Base-by-base conservation (phyloP, 2,329 filamentous ascomycete species). In the Tolypocladium album region DNA sequence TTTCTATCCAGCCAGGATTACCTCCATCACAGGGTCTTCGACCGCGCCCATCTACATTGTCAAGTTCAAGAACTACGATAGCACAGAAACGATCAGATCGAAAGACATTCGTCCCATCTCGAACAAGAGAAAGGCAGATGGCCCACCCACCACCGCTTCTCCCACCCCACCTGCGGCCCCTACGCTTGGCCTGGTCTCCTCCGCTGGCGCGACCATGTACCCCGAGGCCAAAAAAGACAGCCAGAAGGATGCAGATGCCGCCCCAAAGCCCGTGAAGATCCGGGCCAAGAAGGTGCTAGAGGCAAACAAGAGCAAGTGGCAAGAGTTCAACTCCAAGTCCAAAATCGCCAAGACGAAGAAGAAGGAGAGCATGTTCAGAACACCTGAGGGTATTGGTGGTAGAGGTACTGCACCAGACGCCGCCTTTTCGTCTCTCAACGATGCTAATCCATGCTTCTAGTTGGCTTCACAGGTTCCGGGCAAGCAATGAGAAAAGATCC, bases 301-400 rank as follows among this genome's bases (percentile, higher is more conserved):
- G 77, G 89, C 87, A 64, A 88, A 89, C 69, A 96, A 96, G 79
- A 89, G 78, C 69, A 96, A 94, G 71, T 99, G 94, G 94, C 89
- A 97, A 71, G 90, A 95, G 64, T 99, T 96, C 74, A 89, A 86
- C 65, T 80, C 82, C 69, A 96, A 95, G 73, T 83, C 81, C 55
- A 92, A 90, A 70, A 78, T 85, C 64, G 84, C 79, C 64, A 88
- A 88, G 72, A 65, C 76, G 5, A 75, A 77, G 50, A 93, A 93
- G 78, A 96, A 96, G 76, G 90, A 96, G 56, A 96, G 91, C 80
- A 97, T 97, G 92, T 97, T 97, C 73, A 87, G 92, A 55, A 97
- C 92, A 3, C 91, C 92, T 0, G 92, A 96, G 39, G 88, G 90
- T 62, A 83, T 94, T 31, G 84, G 90, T 68, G 92, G 89, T 61